Evolutionary conservation across 768 basidiomycete genomes (phyloP), one percentile per base, ranked within the genome.

Genomic region (Austroboletus festivus): DNA sequence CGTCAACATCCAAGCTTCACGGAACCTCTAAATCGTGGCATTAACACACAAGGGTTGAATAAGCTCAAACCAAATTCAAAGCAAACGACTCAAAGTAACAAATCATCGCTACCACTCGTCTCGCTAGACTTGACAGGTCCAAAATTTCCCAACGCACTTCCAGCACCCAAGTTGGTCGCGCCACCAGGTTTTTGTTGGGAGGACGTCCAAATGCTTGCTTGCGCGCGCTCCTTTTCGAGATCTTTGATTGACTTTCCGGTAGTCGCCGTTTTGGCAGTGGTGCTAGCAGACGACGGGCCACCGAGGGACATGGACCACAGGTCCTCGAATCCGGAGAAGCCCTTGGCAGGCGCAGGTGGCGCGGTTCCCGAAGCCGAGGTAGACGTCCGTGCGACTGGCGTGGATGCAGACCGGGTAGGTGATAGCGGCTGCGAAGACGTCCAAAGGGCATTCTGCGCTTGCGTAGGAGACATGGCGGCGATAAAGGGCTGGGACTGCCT

Each of bases 281-380:
- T 52, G 28, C 46, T 57, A 13, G 74, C 46, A 12, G 67, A 50
- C 8, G 67, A 50, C 8, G 65, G 51, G 8, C 71, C 56, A 23
- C 85, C 86, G 31, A 94, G 76, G 2, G 86, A 88, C 76, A 93
- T 76, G 19, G 80, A 79, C 89, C 89, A 96, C 55, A 96, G 65
- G 63, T 96, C 93, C 53, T 93, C 93, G 60, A 95, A 96, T 59
- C 82, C 84, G 35, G 48, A 78, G 70, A 48, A 65, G 59, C 31
- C 82, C 57, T 59, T 76, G 63, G 59, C 43, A 7, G 69, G 50
- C 19, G 73, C 63, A 1, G 62, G 38, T 15, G 59, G 38, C n/a
- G 59, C 41, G 4, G 57, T 44, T 20, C 53, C 40, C 24, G 58
- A 57, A n/a, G 38, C 26, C 19, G 52, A 47, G 15, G 47, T 39